Percentiles rank a stretch among this genome's conserved stretches.
phyloP scores from a whole-genome alignment of 139 green algal genomes.

The Prasinococcaceae sp. region DNA sequence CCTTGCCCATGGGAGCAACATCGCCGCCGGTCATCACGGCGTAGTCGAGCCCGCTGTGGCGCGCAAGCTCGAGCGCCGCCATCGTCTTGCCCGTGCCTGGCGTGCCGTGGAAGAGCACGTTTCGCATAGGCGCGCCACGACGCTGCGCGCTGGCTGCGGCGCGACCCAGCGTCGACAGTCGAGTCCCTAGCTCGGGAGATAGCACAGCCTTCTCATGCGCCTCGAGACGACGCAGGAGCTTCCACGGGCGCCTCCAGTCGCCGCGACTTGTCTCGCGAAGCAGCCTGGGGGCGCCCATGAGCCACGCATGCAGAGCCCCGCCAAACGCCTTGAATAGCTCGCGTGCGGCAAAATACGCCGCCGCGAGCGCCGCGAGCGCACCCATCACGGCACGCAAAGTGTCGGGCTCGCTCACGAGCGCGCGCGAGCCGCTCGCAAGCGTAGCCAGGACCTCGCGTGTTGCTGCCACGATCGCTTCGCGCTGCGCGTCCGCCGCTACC shows the following conservation, averaged over 20 bases:
- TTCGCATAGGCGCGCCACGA: slow-evolving; percentile 9
- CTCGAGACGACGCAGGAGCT: neutral
- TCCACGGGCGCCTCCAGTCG: no score
- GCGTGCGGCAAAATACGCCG: neutral
- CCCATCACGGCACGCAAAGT: neutral
- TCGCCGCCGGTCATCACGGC: slow-evolving; percentile 23
- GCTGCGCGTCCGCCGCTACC: neutral
- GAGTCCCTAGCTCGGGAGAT: neutral
- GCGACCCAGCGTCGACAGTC: neutral
- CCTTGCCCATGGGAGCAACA: slow-evolving; percentile 8
- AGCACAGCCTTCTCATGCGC: slow-evolving; percentile 12
- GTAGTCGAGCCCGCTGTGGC: slow-evolving; percentile 13
- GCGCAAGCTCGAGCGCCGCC: slow-evolving; percentile 9
- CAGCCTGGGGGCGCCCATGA: neutral
- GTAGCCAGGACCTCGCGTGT: neutral
- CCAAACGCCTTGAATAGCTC: neutral
- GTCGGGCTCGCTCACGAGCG: neutral
- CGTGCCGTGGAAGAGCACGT: slow-evolving; percentile 21
- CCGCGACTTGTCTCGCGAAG: neutral
- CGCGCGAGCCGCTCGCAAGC: neutral
- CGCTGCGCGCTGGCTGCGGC: neutral
- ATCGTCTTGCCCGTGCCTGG: slow-evolving; percentile 22
- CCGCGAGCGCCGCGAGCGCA: neutral
- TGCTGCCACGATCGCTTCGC: neutral
- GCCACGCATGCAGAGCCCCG: neutral